Percentiles rank a stretch among this genome's conserved stretches.
phyloP scores from a whole-genome alignment of 129 eudicot species.

The Helianthus annuus region HanXRQr2.0-SUNRISE NC_035445.2:63383737-63384236 shows the following conservation, averaged over 20 bases:
- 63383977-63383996: no score
- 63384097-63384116: background rate
- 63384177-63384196: background rate
- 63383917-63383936: background rate
- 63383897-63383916: slow-evolving; percentile 7
- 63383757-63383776: slow-evolving; percentile 1
- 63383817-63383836: background rate
- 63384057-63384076: background rate
- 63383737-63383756: no score
- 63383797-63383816: slow-evolving; percentile 10
- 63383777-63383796: slow-evolving; percentile 23
- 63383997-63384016: background rate
- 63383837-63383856: background rate
- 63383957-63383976: background rate
- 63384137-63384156: slow-evolving; percentile 10
- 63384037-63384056: slow-evolving; percentile 9
- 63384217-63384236: background rate
- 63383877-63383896: background rate
- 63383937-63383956: background rate
- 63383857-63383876: background rate
- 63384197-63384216: background rate
- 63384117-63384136: background rate
- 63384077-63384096: background rate
- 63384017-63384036: slow-evolving; percentile 28
- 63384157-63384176: background rate